These are phyloP conservation scores for Sugiyamaella valdiviana DNA, from an alignment of 805 yeast genomes.

Conservation along the genomic window DNA sequence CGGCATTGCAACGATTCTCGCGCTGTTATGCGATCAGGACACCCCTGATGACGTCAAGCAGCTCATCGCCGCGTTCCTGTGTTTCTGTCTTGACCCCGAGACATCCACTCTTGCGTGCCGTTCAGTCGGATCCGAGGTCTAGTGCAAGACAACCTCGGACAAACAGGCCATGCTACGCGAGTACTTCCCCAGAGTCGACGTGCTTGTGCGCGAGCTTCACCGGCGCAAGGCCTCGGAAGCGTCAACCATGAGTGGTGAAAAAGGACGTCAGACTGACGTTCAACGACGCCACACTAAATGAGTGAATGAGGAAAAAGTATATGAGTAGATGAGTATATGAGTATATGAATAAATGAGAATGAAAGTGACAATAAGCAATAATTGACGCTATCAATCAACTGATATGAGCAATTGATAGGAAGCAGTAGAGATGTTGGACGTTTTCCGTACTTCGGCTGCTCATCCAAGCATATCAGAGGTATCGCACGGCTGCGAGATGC, in stretches of 20 bases:
- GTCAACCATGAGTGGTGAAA: slow-evolving; percentile 44
- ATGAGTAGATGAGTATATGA: too few species aligned
- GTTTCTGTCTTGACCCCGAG: slow-evolving; percentile 65
- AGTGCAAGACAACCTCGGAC: slow-evolving; percentile 38
- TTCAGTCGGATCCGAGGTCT: slow-evolving; percentile 15
- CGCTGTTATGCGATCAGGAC: slow-evolving; percentile 35
- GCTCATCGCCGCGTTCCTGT: slow-evolving; percentile 59
- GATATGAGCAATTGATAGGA: too few species aligned
- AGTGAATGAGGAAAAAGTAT: too few species aligned
- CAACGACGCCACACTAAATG: not conserved
- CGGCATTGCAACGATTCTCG: slow-evolving; percentile 52
- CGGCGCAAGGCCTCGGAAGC: slow-evolving; percentile 44
- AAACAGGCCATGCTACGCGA: slow-evolving; percentile 40
- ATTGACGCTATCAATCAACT: too few species aligned
- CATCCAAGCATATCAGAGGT: too few species aligned
- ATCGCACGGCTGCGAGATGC: too few species aligned
- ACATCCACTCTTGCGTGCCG: slow-evolving; percentile 23
- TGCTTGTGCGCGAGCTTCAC: slow-evolving; percentile 41
- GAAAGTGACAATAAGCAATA: too few species aligned
- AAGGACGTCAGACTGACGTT: not conserved
- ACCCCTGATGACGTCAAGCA: slow-evolving; percentile 51
- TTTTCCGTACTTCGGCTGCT: too few species aligned
- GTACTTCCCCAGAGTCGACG: slow-evolving; percentile 42
- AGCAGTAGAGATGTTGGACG: too few species aligned
- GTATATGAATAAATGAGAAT: too few species aligned